These are phyloP conservation scores for Dalechampia spathulata DNA, from an alignment of 441 rosid genomes.

Conservation along the genomic window DNA sequence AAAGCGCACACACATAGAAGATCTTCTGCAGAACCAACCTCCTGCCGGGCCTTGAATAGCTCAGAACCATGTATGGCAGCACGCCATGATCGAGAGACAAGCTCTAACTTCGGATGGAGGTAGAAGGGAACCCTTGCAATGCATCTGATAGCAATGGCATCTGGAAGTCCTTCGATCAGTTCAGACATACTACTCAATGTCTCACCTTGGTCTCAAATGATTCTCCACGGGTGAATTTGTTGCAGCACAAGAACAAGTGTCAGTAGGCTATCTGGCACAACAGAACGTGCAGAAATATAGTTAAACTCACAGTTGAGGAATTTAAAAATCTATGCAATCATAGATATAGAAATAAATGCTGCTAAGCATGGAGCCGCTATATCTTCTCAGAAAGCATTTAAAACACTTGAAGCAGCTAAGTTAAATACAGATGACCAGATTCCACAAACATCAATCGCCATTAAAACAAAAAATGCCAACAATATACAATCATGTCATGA, in stretches of 20 bases:
- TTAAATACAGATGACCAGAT: too few species aligned
- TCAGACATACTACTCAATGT: slow-evolving; percentile 58
- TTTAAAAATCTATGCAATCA: background rate
- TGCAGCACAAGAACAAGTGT: slow-evolving; percentile 5
- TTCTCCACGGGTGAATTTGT: slow-evolving; percentile 13
- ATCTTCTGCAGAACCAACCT: slow-evolving; percentile 59
- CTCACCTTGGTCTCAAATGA: slow-evolving; percentile 23
- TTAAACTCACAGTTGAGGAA: background rate
- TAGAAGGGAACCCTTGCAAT: slow-evolving; percentile 76
- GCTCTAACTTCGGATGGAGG: slow-evolving; percentile 65
- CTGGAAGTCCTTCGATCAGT: slow-evolving; percentile 87
- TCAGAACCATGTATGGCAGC: slow-evolving; percentile 68
- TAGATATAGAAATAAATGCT: background rate
- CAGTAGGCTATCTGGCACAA: slow-evolving; percentile 23
- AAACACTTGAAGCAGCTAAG: too few species aligned
- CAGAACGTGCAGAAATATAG: background rate
- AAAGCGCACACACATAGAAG: slow-evolving; percentile 77
- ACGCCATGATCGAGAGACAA: slow-evolving; percentile 85
- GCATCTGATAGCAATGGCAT: slow-evolving; percentile 83
- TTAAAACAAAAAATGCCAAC: too few species aligned
- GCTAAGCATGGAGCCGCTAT: too few species aligned
- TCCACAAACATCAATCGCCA: too few species aligned
- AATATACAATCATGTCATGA: too few species aligned
- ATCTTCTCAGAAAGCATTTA: too few species aligned
- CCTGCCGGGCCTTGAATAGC: slow-evolving; percentile 65